Base-by-base conservation (phyloP, 2,329 filamentous ascomycete genomes). In the Penicillium sp. region DNA sequence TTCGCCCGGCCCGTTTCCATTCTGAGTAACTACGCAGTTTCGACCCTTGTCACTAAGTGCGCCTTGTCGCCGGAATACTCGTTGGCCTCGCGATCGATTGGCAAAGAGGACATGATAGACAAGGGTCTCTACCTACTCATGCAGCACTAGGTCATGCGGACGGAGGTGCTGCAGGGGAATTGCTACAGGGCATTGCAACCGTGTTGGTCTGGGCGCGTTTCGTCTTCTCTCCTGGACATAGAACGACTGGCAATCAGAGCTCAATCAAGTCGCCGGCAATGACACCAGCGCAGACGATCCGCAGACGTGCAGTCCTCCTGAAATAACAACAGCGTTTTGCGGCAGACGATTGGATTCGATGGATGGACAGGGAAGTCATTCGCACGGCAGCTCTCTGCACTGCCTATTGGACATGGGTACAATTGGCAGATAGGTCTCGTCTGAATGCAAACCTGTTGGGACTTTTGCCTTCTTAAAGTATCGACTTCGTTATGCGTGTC, bases 181-280 rank as follows among this genome's bases (percentile, higher is more conserved):
- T 23, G 22, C 22, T 23, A n/a, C n/a, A n/a, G n/a, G n/a, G n/a
- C n/a, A n/a, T n/a, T n/a, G n/a, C n/a, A n/a, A n/a, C n/a, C n/a
- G 22, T 23, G 22, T 23, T 23, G 11, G 22, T 11, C 22, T 23
- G 6, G 22, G 6, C 11, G 22, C 22, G 6, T 23, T 23, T 6
- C 6, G 6, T 6, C 22, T 23, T 23, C 22, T 23, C 22, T 23
- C 22, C 25, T 31, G 11, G 13, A 15, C 16, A 42, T 14, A 29
- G 30, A 42, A 42, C 17, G 39, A 42, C 39, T 37, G 27, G 39
- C 39, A 42, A 17, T 15, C 18, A 34, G 34, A 34, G 39, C 39
- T 42, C 35, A 20, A 31, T 37, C 35, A 28, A 37, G 27, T 25
- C 8, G 30, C 17, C 30, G 27, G 30, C 22, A 26, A 37, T 16